Conservation (phyloP, 2,329 filamentous ascomycete genomes). For the Helminthosporium solani region DNA sequence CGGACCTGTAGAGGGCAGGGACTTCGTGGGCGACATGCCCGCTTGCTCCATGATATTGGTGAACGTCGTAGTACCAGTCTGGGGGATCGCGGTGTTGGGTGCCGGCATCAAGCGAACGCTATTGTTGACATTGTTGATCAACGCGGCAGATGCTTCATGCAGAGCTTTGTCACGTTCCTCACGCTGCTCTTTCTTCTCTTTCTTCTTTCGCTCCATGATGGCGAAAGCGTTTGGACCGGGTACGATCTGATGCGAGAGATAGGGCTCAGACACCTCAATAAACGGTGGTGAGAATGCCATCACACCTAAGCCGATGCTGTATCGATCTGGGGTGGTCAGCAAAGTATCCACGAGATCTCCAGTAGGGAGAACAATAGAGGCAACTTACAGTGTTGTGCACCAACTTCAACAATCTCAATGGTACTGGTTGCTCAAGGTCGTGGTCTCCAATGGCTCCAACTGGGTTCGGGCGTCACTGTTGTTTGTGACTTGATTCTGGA, state of each 20-base stretch:
- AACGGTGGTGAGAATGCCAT: not conserved
- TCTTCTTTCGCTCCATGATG: slow-evolving; percentile 9
- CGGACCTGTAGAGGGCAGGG: slow-evolving; percentile 20
- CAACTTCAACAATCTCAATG: not conserved
- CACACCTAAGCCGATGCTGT: not conserved
- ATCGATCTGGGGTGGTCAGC: not conserved
- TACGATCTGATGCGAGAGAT: slow-evolving; percentile 1
- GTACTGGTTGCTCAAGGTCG: not conserved
- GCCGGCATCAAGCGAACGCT: slow-evolving; percentile 14
- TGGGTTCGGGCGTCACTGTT: too few species aligned
- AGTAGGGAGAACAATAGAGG: not conserved
- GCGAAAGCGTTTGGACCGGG: slow-evolving; percentile 22
- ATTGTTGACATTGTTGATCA: not conserved
- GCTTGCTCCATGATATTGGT: slow-evolving; percentile 28
- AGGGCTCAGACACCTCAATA: not conserved
- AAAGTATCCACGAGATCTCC: not conserved
- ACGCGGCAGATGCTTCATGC: not conserved
- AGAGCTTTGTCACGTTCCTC: not conserved
- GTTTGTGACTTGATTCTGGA: too few species aligned
- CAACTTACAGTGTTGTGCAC: not conserved
- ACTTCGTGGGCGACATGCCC: slow-evolving; percentile 24
- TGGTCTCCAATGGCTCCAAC: too few species aligned
- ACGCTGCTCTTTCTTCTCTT: slow-evolving; percentile 3
- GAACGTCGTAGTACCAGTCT: slow-evolving; percentile 22
- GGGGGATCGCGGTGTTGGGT: slow-evolving; percentile 12